These are phyloP conservation scores for Echinochloa phyllopogon DNA, from an alignment of 176 grass and related monocot genomes.

Conservation along the genomic window DNA sequence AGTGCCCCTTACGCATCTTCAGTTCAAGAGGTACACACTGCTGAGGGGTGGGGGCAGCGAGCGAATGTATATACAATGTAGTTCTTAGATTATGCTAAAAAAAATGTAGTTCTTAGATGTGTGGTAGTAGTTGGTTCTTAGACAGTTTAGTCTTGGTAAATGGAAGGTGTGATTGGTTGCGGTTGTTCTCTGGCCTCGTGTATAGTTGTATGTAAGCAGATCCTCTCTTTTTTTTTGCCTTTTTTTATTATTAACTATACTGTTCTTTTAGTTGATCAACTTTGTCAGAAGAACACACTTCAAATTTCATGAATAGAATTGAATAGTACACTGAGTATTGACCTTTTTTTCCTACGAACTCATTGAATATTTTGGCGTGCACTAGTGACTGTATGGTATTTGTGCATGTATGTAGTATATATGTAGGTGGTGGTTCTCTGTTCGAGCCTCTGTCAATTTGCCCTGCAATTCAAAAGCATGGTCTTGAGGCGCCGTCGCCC, in stretches of 20 bases:
- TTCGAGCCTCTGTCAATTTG: neutral
- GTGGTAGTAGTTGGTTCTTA: conserved; percentile 7
- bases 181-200: neutral
- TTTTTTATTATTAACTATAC: too few relatives aligned
- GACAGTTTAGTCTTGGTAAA: conserved; percentile 2
- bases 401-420: too few relatives aligned
- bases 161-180: conserved; percentile 15
- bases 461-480: neutral
- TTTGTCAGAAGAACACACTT: neutral
- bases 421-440: too few relatives aligned
- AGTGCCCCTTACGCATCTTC: neutral
- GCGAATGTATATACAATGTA: neutral
- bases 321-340: neutral
- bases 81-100: too few relatives aligned
- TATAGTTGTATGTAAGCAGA: neutral
- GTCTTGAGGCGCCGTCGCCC: too few relatives aligned
- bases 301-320: neutral
- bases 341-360: neutral
- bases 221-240: too few relatives aligned
- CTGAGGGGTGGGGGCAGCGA: neutral
- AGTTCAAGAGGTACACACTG: neutral
- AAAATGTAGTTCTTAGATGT: neutral
- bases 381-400: too few relatives aligned
- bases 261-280: neutral
- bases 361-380: neutral